Percentiles rank a stretch among this genome's conserved stretches.
Conservation (phyloP, 345 rosid genomes). For the Aquilaria sinensis region DNA sequence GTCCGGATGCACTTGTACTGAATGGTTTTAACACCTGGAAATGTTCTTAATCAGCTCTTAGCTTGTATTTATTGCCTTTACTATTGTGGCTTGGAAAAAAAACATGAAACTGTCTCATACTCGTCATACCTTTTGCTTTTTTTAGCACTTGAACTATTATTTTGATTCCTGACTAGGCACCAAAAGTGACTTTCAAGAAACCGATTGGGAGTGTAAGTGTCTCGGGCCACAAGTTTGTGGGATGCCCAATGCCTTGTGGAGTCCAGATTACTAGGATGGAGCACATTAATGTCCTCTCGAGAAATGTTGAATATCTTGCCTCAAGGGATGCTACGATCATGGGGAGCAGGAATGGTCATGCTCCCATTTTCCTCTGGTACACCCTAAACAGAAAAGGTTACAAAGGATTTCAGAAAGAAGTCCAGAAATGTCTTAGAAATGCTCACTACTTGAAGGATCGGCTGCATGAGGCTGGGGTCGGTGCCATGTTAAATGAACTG, state of each 20-base stretch:
- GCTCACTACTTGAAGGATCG: constrained; percentile 83
- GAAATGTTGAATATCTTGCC: constrained; percentile 87
- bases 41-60: no score
- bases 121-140: not conserved
- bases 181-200: constrained; percentile 84
- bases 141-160: not conserved
- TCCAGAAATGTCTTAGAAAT: constrained; percentile 86
- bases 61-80: no score
- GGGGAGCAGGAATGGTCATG: constrained; percentile 99
- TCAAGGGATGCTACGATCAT: constrained; percentile 98
- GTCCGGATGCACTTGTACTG: no score
- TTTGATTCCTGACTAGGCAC: constrained; percentile 50
- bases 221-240: constrained; percentile 91
- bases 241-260: constrained; percentile 99
- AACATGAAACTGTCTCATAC: not conserved
- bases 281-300: constrained; percentile 76
- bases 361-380: constrained; percentile 96
- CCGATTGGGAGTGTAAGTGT: constrained; percentile 96
- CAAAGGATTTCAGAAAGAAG: constrained; percentile 93
- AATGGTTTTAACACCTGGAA: no score
- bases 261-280: constrained; percentile 87
- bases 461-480: constrained; percentile 56
- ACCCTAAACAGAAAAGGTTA: constrained; percentile 88
- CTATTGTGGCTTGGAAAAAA: no score
- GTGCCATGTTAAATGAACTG: constrained; percentile 92